Percentiles rank a stretch among this genome's conserved stretches.
These are phyloP conservation scores for Acer yangbiense DNA, from an alignment of 345 rosid species.

Conservation along the genomic window DNA sequence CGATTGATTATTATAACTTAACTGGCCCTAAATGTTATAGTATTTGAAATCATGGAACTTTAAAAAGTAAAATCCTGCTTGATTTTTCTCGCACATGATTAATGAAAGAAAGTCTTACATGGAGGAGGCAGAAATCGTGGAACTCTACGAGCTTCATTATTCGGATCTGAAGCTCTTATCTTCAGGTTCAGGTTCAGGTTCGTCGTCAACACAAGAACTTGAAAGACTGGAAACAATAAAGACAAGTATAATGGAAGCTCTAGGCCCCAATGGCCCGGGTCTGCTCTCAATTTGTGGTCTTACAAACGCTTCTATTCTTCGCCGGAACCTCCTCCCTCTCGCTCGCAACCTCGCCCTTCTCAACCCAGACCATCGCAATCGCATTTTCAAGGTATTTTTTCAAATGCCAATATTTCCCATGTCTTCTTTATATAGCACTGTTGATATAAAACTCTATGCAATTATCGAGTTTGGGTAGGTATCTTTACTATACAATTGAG, in stretches of 20 bases:
- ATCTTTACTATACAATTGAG: too few species aligned
- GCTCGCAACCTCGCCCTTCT: conserved; percentile 75
- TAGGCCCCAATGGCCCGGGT: conserved; percentile 79
- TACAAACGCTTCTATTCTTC: conserved; percentile 54
- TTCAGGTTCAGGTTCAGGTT: conserved; percentile 7
- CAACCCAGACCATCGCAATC: conserved; percentile 49
- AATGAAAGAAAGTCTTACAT: conserved; percentile 12
- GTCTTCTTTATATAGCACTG: too few species aligned
- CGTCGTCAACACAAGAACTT: conserved; percentile 31
- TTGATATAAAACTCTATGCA: too few species aligned
- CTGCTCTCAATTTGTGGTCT: conserved; percentile 65
- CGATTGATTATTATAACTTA: too few species aligned
- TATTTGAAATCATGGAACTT: too few species aligned
- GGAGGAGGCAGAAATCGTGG: conserved; percentile 46
- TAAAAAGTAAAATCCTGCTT: too few species aligned
- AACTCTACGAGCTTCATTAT: conserved; percentile 53
- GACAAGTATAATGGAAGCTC: conserved; percentile 55
- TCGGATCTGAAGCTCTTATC: conserved; percentile 55
- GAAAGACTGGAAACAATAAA: conserved; percentile 35
- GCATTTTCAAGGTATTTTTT: conserved; percentile 58
- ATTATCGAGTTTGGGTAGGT: too few species aligned
- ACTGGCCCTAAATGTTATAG: too few species aligned
- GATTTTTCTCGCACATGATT: too few species aligned
- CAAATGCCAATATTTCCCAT: neutral
- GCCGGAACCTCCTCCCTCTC: conserved; percentile 62